Percentiles rank a stretch among this genome's conserved stretches.
Conservation (phyloP, 495 filamentous ascomycete genomes). For the Chaetomium fimeti region DNA sequence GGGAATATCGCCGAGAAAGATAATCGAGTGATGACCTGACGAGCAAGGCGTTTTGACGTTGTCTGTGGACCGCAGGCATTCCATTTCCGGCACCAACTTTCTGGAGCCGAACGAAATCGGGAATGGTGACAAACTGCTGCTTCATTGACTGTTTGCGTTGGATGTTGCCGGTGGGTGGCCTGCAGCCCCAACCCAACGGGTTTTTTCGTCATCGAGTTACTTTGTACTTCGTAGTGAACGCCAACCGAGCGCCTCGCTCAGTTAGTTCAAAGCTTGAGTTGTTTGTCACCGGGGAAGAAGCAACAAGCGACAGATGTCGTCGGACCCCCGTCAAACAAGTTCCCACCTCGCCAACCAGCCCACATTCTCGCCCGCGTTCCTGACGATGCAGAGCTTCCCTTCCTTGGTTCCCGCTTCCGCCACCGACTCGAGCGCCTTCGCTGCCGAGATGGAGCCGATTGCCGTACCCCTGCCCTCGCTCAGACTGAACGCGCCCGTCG, state of each 20-base stretch:
- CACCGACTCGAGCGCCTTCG: slow-evolving; percentile 49
- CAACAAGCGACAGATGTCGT: not conserved
- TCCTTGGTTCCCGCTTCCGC: slow-evolving; percentile 27
- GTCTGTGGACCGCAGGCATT: not conserved
- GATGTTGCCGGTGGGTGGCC: not conserved
- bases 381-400: slow-evolving; percentile 68
- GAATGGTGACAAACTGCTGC: not conserved
- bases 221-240: no score
- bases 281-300: slow-evolving; percentile 15
- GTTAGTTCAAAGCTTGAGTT: not conserved
- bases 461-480: slow-evolving; percentile 73
- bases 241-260: not conserved
- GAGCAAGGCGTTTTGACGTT: not conserved
- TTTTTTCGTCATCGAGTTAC: no score
- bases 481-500: slow-evolving; percentile 79
- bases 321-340: slow-evolving; percentile 46
- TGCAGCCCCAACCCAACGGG: slow-evolving; percentile 9
- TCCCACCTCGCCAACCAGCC: slow-evolving; percentile 84
- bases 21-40: not conserved
- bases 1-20: not conserved
- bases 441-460: slow-evolving; percentile 67
- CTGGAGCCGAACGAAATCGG: not conserved
- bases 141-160: not conserved
- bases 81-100: no score
- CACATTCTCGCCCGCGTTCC: slow-evolving; percentile 70